Conservation (phyloP, 2,329 filamentous ascomycete genomes). For the Aspergillus versicolor region DNA sequence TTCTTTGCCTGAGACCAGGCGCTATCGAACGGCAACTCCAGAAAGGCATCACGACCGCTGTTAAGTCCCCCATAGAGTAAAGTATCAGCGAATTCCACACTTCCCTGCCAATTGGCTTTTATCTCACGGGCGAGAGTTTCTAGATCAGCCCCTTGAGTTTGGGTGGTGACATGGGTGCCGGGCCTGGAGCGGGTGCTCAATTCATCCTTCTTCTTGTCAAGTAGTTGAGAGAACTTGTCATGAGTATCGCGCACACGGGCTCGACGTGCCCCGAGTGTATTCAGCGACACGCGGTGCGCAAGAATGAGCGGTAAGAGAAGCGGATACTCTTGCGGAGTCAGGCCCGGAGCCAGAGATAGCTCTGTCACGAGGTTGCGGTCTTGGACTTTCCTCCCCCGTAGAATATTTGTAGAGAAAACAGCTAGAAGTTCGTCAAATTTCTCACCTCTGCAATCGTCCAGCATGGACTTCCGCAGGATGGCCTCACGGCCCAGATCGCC, state of each 20-base stretch:
- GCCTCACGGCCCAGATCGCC: slow-evolving; percentile 76
- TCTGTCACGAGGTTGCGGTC: slow-evolving; percentile 53
- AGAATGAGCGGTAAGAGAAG: slow-evolving; percentile 65
- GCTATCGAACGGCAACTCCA: slow-evolving; percentile 66
- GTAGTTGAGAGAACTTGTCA: slow-evolving; percentile 61
- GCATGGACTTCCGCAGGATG: slow-evolving; percentile 86
- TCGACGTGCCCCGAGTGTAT: slow-evolving; percentile 59
- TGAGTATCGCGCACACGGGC: slow-evolving; percentile 60
- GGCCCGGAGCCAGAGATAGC: slow-evolving; percentile 54
- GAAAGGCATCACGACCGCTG: slow-evolving; percentile 59
- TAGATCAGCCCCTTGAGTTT: slow-evolving; percentile 43
- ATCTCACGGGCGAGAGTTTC: slow-evolving; percentile 48
- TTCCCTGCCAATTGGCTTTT: slow-evolving; percentile 74
- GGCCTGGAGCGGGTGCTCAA: slow-evolving; percentile 42
- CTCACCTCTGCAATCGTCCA: slow-evolving; percentile 94
- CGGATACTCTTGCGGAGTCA: slow-evolving; percentile 34
- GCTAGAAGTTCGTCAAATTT: slow-evolving; percentile 83
- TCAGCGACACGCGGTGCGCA: slow-evolving; percentile 69
- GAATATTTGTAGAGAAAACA: slow-evolving; percentile 76
- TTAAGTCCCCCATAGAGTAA: slow-evolving; percentile 66
- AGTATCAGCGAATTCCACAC: slow-evolving; percentile 69
- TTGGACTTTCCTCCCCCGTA: slow-evolving; percentile 60
- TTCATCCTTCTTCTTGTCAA: slow-evolving; percentile 63
- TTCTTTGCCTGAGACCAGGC: slow-evolving; percentile 69
- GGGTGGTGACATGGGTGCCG: slow-evolving; percentile 15